phyloP scores from a whole-genome alignment of 2,329 filamentous ascomycete genomes.

The Hymenoscyphus scutula region DNA sequence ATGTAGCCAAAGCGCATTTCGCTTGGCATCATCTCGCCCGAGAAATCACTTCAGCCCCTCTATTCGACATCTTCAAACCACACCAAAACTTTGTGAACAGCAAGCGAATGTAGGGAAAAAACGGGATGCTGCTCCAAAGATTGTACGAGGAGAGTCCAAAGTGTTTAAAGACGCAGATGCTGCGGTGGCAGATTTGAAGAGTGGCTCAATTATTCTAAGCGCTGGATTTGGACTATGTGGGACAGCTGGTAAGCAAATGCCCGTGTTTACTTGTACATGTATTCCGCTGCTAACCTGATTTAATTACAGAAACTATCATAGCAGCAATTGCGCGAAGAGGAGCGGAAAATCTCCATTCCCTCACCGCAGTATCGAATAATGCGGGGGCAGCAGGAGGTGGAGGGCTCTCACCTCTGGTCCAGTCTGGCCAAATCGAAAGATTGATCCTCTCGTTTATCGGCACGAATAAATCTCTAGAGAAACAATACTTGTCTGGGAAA shows the following conservation, averaged over 20 bases:
- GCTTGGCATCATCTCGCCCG: conserved; percentile 13
- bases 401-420: conserved; percentile 66
- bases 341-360: conserved; percentile 50
- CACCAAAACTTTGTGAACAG: conserved; percentile 19
- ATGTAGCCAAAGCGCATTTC: conserved; percentile 15
- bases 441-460: conserved; percentile 75
- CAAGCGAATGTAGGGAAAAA: conserved; percentile 27
- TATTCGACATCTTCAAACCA: conserved; percentile 21
- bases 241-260: conserved; percentile 55
- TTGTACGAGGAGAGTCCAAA: conserved; percentile 28
- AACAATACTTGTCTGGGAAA: conserved; percentile 71
- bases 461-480: conserved; percentile 73
- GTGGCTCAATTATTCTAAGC: conserved; percentile 69
- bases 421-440: conserved; percentile 67
- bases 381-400: conserved; percentile 67
- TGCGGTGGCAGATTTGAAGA: conserved; percentile 38
- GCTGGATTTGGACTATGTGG: conserved; percentile 82
- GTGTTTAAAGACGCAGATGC: conserved; percentile 31
- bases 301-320: conserved; percentile 63
- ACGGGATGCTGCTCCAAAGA: conserved; percentile 26
- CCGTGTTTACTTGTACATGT: conserved; percentile 5
- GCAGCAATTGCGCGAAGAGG: conserved; percentile 61
- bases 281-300: neutral
- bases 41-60: conserved; percentile 10
- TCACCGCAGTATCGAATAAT: conserved; percentile 80